phyloP scores from a whole-genome alignment of 306 rosid species.

The Hippophae gyantsensis region DNA sequence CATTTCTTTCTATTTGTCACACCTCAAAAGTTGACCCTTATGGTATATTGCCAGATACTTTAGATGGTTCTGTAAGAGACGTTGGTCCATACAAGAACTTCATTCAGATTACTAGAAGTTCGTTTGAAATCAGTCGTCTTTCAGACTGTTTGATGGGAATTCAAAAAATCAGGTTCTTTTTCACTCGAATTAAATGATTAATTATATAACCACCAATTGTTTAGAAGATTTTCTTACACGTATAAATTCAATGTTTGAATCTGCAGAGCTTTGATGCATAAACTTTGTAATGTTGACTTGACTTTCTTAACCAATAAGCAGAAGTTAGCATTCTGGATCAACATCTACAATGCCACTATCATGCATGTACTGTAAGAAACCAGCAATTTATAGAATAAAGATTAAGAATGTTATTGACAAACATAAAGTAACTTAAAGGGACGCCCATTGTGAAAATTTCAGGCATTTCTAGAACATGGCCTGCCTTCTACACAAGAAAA shows the following conservation, averaged over 20 bases:
- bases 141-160: slow-evolving; percentile 37
- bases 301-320: slow-evolving; percentile 75
- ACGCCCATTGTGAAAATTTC: slow-evolving; percentile 24
- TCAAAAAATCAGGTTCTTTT: slow-evolving; percentile 51
- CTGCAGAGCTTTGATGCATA: slow-evolving; percentile 54
- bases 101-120: slow-evolving; percentile 55
- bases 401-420: background rate
- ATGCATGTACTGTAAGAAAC: slow-evolving; percentile 96
- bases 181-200: background rate
- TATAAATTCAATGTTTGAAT: background rate
- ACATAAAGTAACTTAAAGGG: background rate
- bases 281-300: slow-evolving; percentile 53
- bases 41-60: slow-evolving; percentile 41
- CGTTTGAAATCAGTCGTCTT: slow-evolving; percentile 36
- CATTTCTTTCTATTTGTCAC: slow-evolving; percentile 42
- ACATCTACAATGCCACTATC: slow-evolving; percentile 85
- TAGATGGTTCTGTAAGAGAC: slow-evolving; percentile 47
- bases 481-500: slow-evolving; percentile 65
- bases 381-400: slow-evolving; percentile 15
- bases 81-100: slow-evolving; percentile 71
- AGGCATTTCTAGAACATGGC: slow-evolving; percentile 87
- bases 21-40: slow-evolving; percentile 56
- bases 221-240: background rate
- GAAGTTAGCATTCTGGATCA: slow-evolving; percentile 93
- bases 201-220: background rate